phyloP scores from a whole-genome alignment of 176 grass and related monocot genomes.

The Ensete ventricosum region DNA sequence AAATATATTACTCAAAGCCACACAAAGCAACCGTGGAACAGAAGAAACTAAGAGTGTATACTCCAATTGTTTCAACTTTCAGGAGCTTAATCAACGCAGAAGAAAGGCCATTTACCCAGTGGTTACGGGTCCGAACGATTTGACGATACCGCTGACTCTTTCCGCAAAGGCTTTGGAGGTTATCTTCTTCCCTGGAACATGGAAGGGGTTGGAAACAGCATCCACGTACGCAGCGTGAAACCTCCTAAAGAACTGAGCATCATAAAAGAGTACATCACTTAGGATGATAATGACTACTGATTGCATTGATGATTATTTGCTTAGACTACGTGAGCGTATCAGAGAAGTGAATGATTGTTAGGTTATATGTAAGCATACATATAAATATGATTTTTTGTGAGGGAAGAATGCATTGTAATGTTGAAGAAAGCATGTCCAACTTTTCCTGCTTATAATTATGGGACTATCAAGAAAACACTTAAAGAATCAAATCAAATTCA shows the following conservation, averaged over 20 bases:
- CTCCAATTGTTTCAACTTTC: background rate
- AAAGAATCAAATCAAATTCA: too few relatives aligned
- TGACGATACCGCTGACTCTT: slow-evolving; percentile 66
- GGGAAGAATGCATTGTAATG: background rate
- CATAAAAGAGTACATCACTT: background rate
- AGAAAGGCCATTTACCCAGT: slow-evolving; percentile 23
- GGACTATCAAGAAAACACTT: too few relatives aligned
- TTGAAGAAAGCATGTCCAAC: background rate
- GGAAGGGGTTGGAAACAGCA: slow-evolving; percentile 83
- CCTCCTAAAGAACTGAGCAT: slow-evolving; percentile 77
- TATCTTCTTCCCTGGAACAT: slow-evolving; percentile 95
- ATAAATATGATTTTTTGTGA: background rate
- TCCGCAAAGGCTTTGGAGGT: slow-evolving; percentile 75
- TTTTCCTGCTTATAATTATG: too few relatives aligned
- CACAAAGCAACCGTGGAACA: too few relatives aligned
- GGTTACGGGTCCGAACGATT: slow-evolving; percentile 58
- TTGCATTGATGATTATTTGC: too few relatives aligned
- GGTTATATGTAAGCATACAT: too few relatives aligned
- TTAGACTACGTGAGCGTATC: background rate
- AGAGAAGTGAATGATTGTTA: too few relatives aligned
- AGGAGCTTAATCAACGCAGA: background rate
- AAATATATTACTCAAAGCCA: too few relatives aligned
- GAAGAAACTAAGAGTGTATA: too few relatives aligned
- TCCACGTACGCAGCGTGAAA: slow-evolving; percentile 83
- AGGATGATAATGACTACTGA: too few relatives aligned